Conservation (phyloP, 306 rosid species). For the Oxytropis ochrocephala region DNA sequence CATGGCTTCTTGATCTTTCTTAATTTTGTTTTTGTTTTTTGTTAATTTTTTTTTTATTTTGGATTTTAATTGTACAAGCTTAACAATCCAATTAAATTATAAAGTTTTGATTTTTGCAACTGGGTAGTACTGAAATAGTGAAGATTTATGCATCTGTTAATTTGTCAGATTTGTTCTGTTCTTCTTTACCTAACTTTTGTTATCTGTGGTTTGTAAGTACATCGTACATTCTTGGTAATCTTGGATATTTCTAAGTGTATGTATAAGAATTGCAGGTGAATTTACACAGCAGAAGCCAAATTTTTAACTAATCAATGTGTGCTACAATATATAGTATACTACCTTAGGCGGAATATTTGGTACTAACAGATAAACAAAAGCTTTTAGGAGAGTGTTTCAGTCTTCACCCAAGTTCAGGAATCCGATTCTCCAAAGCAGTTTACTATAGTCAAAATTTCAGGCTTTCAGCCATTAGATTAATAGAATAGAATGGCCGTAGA, state of each 20-base stretch:
- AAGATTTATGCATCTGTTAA: neutral
- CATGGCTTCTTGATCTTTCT: constrained; percentile 34
- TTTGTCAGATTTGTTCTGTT: neutral
- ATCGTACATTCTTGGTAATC: neutral
- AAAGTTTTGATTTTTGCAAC: neutral
- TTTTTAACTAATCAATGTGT: neutral
- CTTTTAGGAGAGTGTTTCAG: too few species aligned
- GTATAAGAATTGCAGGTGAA: neutral
- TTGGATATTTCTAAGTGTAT: neutral
- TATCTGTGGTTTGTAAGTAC: neutral
- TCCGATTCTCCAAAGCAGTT: too few species aligned
- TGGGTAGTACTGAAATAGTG: neutral
- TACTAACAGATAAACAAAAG: too few species aligned
- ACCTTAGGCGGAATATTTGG: too few species aligned
- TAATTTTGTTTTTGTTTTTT: too few species aligned
- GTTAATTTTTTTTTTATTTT: neutral
- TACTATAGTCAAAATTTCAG: too few species aligned
- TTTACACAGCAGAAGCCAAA: neutral
- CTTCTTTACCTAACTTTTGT: neutral
- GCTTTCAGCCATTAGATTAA: too few species aligned
- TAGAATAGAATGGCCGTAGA: too few species aligned
- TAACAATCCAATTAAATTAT: constrained; percentile 23
- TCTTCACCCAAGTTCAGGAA: too few species aligned
- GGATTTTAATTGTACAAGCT: constrained; percentile 21
- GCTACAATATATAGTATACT: too few species aligned